Evolutionary conservation across 495 filamentous ascomycete genomes (phyloP).

Genomic region (Monascus purpureus): DNA sequence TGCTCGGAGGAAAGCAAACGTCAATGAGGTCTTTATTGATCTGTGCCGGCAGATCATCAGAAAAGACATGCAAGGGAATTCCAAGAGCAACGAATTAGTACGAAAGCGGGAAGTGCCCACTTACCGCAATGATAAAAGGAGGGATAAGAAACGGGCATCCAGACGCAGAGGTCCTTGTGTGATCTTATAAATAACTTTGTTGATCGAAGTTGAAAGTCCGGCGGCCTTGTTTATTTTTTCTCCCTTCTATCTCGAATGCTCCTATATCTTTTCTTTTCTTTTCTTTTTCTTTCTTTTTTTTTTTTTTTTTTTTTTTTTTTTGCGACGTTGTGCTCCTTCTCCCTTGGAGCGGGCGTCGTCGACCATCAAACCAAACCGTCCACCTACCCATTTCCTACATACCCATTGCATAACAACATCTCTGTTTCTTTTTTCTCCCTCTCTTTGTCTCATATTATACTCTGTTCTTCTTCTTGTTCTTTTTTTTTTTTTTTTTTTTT

Average conservation of each 20-base stretch:
- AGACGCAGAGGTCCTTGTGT: constrained; percentile 27
- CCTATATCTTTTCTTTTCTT: too few species aligned
- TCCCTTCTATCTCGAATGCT: too few species aligned
- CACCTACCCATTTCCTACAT: too few species aligned
- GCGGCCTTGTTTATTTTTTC: constrained; percentile 2
- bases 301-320: constrained; percentile 3
- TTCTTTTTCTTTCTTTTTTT: constrained; percentile 1
- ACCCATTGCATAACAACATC: too few species aligned
- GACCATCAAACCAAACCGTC: too few species aligned
- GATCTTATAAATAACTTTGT: constrained; percentile 20
- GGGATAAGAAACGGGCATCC: constrained; percentile 13
- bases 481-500: too few species aligned
- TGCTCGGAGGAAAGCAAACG: constrained; percentile 72
- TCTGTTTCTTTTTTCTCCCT: too few species aligned
- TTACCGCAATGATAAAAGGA: constrained; percentile 17
- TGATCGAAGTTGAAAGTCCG: neutral
- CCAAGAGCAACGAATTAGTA: constrained; percentile 25
- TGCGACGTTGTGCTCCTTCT: too few species aligned
- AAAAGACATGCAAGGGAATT: constrained; percentile 43
- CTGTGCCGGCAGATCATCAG: constrained; percentile 84
- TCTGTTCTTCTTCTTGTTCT: too few species aligned
- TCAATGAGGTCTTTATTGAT: constrained; percentile 91
- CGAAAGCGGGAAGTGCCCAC: constrained; percentile 24
- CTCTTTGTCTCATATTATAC: too few species aligned
- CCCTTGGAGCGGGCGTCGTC: too few species aligned